Evolutionary conservation across 2,329 filamentous ascomycete species (phyloP).

Genomic region (Chaetomiaceae sp.): DNA sequence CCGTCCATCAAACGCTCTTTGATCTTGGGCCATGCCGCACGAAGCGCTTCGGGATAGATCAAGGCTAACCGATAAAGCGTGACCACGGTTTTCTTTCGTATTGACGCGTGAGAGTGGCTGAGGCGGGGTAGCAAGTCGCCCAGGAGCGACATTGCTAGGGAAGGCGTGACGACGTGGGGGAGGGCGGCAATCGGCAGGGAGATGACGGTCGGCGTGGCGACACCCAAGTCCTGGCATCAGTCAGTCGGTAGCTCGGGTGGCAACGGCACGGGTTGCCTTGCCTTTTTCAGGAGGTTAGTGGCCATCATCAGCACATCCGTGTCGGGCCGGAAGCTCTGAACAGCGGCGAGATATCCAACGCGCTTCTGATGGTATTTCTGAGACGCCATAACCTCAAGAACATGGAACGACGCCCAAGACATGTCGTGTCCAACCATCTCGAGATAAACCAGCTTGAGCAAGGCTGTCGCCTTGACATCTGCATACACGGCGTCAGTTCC

Average conservation of each 20-base stretch:
- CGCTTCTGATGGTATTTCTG: constrained; percentile 92
- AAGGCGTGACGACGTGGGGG: constrained; percentile 91
- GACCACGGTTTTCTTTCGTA: constrained; percentile 93
- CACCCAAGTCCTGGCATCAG: constrained; percentile 58
- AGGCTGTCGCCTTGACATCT: constrained; percentile 93
- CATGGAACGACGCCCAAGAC: constrained; percentile 98
- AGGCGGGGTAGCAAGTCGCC: constrained; percentile 81
- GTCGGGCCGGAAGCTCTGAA: constrained; percentile 91
- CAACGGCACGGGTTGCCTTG: constrained; percentile 32
- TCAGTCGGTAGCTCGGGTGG: background rate
- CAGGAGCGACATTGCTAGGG: constrained; percentile 82
- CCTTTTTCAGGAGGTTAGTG: constrained; percentile 92
- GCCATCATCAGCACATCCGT: constrained; percentile 97
- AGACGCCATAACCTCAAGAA: constrained; percentile 97
- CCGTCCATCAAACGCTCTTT: constrained; percentile 90
- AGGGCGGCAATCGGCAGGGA: constrained; percentile 81
- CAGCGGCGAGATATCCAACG: constrained; percentile 88
- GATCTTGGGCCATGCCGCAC: constrained; percentile 94
- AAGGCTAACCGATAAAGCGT: constrained; percentile 88
- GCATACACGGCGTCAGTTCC: constrained; percentile 21
- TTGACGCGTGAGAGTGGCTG: constrained; percentile 74
- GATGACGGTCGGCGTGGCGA: constrained; percentile 67
- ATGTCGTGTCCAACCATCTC: constrained; percentile 99
- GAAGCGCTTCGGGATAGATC: constrained; percentile 91
- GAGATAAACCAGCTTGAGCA: constrained; percentile 93